Conservation (phyloP, 768 basidiomycete species). For the Suillus lakei region DNA sequence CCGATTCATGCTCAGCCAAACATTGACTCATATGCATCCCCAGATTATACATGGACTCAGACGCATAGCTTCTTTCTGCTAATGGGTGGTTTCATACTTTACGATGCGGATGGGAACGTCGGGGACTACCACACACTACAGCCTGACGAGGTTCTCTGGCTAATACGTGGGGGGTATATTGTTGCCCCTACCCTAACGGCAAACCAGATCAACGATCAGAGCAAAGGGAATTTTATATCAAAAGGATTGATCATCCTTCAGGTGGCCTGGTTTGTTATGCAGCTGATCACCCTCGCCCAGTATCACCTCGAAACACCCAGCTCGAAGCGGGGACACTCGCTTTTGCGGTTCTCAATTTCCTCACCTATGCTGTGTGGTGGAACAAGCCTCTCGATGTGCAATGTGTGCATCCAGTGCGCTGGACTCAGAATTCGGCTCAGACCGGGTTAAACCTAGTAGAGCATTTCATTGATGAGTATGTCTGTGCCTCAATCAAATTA, state of each 20-base stretch:
- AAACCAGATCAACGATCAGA: constrained; percentile 24
- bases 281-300: constrained; percentile 30
- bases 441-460: background rate
- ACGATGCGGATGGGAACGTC: too few relatives aligned
- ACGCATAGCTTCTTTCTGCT: constrained; percentile 8
- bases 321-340: constrained; percentile 43
- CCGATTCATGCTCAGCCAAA: background rate
- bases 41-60: background rate
- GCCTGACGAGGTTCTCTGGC: background rate
- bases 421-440: too few relatives aligned
- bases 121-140: constrained; percentile 1
- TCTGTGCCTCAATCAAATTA: background rate
- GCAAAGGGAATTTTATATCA: constrained; percentile 38
- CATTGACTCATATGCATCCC: background rate
- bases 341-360: constrained; percentile 35
- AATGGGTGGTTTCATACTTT: constrained; percentile 28
- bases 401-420: constrained; percentile 13
- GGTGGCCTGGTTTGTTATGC: constrained; percentile 40
- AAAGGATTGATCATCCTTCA: constrained; percentile 30
- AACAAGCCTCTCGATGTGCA: constrained; percentile 42
- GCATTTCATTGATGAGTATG: background rate
- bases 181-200: constrained; percentile 9
- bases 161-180: background rate
- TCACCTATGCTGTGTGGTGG: constrained; percentile 43
- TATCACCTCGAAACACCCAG: constrained; percentile 35